Percentiles rank a stretch among this genome's conserved stretches.
Conservation (phyloP, 768 basidiomycete genomes). For the Mycena polygramma region DNA sequence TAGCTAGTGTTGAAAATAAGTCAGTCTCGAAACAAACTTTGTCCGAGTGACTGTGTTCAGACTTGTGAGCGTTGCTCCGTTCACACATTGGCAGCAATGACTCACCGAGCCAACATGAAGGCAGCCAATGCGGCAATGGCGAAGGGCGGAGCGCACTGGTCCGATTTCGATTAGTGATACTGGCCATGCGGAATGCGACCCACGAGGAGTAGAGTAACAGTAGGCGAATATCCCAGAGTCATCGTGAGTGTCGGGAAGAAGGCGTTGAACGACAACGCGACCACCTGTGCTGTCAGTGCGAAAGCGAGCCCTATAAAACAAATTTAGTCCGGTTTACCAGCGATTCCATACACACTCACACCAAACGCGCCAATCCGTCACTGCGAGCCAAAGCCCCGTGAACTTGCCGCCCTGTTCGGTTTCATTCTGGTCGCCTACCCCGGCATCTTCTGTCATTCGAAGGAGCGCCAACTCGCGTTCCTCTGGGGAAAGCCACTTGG, state of each 20-base stretch:
- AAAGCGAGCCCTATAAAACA: slow-evolving; percentile 64
- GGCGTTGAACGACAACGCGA: slow-evolving; percentile 81
- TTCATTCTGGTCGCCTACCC: slow-evolving; percentile 63
- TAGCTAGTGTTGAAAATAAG: background rate
- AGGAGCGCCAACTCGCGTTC: slow-evolving; percentile 72
- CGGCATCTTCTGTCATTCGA: slow-evolving; percentile 78
- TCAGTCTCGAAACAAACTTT: slow-evolving; percentile 35
- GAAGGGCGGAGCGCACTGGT: slow-evolving; percentile 79
- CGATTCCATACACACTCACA: slow-evolving; percentile 41
- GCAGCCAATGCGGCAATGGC: slow-evolving; percentile 72
- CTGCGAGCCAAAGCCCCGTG: slow-evolving; percentile 70
- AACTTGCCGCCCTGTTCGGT: slow-evolving; percentile 51
- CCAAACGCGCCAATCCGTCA: slow-evolving; percentile 89
- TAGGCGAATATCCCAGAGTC: slow-evolving; percentile 68
- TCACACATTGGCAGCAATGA: slow-evolving; percentile 33
- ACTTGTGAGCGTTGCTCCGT: background rate
- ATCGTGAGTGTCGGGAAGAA: slow-evolving; percentile 84
- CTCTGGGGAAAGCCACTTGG: slow-evolving; percentile 71
- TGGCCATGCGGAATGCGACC: background rate
- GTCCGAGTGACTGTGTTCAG: slow-evolving; percentile 76
- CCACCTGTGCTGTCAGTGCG: slow-evolving; percentile 68
- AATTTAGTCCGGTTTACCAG: background rate
- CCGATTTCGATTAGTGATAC: background rate
- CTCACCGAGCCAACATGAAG: slow-evolving; percentile 64
- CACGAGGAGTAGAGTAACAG: slow-evolving; percentile 26